Base-by-base conservation (phyloP, 139 green algal species). In the Chlorella sp. region DNA sequence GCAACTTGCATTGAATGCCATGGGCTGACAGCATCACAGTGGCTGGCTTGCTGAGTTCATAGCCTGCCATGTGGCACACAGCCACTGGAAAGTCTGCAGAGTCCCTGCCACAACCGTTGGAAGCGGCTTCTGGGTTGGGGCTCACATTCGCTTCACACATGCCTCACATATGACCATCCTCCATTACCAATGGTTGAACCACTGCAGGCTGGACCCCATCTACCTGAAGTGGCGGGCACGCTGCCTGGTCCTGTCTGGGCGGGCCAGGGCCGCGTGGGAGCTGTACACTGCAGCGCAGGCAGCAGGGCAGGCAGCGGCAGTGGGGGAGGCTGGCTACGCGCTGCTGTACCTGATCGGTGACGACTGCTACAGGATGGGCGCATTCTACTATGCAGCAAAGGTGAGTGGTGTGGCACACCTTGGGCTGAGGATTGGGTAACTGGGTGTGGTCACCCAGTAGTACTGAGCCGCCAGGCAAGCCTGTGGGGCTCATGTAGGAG, bases 311-410 rank as follows among this genome's bases (percentile, higher is more conserved):
- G n/a, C n/a, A n/a, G n/a, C n/a, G n/a, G n/a, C n/a, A n/a, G 86
- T 83, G 0, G 81, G 77, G 34, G 81, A 88, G 23, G 82, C 88
- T 50, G 80, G 72, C 23, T 87, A 90, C 69, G 82, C 85, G 72
- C 75, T 94, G 71, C 73, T 85, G 59, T 87, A 91, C 76, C 86
- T 93, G 31, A 90, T 95, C 72, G 89, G 86, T 20, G 87, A 92
- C 32, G 91, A 96, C 73, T 92, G 82, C 76, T 97, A 93, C 83
- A 77, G 76, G 61, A 90, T 88, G 69, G 91, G 91, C n/a, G 62
- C 80, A 3, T 97, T 94, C 76, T 80, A 88, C 69, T 91, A 86
- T 76, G 79, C 87, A 17, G 82, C 85, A 14, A 89, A 90, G 55
- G 55, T 64, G 24, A 10, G 55, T 55, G 42, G 42, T 55, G 42